Percentiles rank a stretch among this genome's conserved stretches.
phyloP scores from a whole-genome alignment of 257 asterid species.

The Gentiana straminea region DNA sequence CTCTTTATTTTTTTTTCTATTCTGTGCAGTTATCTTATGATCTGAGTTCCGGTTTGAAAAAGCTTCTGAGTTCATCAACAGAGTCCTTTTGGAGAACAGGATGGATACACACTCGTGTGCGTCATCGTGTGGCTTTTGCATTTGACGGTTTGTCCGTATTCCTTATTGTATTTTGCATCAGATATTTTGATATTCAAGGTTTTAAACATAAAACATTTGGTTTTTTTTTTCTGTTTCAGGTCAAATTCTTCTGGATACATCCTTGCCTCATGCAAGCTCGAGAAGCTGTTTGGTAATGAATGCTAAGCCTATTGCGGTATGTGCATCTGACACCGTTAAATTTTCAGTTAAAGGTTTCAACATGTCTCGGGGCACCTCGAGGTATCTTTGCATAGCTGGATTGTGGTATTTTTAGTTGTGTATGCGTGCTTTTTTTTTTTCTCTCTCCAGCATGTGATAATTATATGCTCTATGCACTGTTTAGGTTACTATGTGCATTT shows the following conservation, averaged over 20 bases:
- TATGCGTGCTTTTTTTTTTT: background rate
- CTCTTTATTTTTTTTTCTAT: constrained; percentile 5
- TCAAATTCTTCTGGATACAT: constrained; percentile 57
- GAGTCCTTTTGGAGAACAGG: constrained; percentile 84
- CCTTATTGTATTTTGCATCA: constrained; percentile 2
- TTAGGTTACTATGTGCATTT: constrained; percentile 61
- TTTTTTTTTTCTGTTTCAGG: constrained; percentile 36
- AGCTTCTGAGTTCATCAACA: constrained; percentile 58
- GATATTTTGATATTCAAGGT: no score
- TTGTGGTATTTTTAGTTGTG: no score
- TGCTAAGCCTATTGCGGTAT: constrained; percentile 76
- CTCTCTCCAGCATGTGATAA: background rate
- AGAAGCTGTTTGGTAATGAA: constrained; percentile 52
- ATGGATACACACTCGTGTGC: constrained; percentile 75
- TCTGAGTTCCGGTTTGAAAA: constrained; percentile 55
- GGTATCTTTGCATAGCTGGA: constrained; percentile 46
- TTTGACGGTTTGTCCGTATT: constrained; percentile 47
- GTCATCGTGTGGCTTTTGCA: constrained; percentile 51
- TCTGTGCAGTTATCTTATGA: constrained; percentile 57
- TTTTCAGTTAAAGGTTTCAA: constrained; percentile 72
- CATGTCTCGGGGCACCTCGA: constrained; percentile 51
- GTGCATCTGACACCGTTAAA: constrained; percentile 48
- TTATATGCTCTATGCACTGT: constrained; percentile 1
- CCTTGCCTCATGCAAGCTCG: constrained; percentile 33
- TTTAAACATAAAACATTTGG: constrained; percentile 4